Percentiles rank a stretch among this genome's conserved stretches.
phyloP scores from a whole-genome alignment of 805 yeast genomes.

The Teunomyces gatunensis region DNA sequence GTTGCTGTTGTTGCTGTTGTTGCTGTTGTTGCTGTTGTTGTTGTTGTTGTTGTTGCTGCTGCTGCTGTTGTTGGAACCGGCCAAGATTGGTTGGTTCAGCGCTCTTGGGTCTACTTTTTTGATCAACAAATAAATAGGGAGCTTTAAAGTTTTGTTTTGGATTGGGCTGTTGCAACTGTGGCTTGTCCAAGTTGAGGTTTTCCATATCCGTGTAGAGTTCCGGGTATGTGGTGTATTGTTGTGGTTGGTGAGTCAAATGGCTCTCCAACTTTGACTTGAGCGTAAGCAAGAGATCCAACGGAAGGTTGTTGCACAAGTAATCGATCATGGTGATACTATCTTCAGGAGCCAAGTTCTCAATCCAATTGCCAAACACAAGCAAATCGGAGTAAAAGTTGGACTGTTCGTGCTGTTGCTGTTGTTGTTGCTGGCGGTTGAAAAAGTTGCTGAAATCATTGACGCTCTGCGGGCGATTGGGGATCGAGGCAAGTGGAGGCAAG shows the following conservation, averaged over 20 bases:
- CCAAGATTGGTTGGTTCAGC: slow-evolving; percentile 36
- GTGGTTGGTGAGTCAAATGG: slow-evolving; percentile 21
- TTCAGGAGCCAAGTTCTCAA: slow-evolving; percentile 46
- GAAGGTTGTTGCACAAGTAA: slow-evolving; percentile 48
- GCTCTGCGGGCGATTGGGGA: slow-evolving; percentile 42
- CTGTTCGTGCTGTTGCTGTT: slow-evolving; percentile 9
- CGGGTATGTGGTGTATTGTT: slow-evolving; percentile 5
- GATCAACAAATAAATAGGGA: slow-evolving; percentile 18
- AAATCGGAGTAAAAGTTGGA: slow-evolving; percentile 49
- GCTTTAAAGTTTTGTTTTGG: slow-evolving; percentile 23
- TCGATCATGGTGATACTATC: slow-evolving; percentile 55
- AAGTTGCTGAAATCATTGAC: slow-evolving; percentile 36
- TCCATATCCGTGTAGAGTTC: slow-evolving; percentile 17
- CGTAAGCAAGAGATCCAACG: slow-evolving; percentile 50
- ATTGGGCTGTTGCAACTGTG: slow-evolving; percentile 36
- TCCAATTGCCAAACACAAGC: slow-evolving; percentile 49
- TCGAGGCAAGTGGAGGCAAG: slow-evolving; percentile 26
- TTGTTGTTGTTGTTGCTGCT: slow-evolving; percentile 8
- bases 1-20: slow-evolving; percentile 9
- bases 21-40: slow-evolving; percentile 9
- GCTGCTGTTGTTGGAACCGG: slow-evolving; percentile 18
- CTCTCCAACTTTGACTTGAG: slow-evolving; percentile 48
- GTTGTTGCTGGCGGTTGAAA: slow-evolving; percentile 14
- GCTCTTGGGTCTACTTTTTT: slow-evolving; percentile 39
- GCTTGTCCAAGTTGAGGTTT: slow-evolving; percentile 13